These are phyloP conservation scores for Ogataea naganishii DNA, from an alignment of 805 yeast species.

Conservation along the genomic window DNA sequence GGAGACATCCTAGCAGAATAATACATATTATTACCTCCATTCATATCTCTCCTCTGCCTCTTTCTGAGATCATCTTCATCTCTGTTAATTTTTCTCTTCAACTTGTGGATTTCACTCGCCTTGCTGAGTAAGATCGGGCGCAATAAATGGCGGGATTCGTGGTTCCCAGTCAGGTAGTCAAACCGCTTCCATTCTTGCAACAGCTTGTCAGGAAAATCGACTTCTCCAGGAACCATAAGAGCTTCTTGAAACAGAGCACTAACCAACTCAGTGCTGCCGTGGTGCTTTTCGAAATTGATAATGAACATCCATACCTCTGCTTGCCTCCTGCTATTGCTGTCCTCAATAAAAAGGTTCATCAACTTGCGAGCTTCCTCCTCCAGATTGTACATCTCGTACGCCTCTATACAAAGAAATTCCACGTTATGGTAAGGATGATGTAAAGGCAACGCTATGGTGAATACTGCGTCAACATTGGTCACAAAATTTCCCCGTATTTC, in stretches of 20 bases:
- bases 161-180: slow-evolving; percentile 26
- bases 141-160: slow-evolving; percentile 13
- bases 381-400: no score
- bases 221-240: slow-evolving; percentile 10
- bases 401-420: no score
- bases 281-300: slow-evolving; percentile 28
- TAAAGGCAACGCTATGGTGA: no score
- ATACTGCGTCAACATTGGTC: no score
- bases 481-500: no score
- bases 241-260: slow-evolving; percentile 25
- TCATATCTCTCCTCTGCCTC: no score
- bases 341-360: no score
- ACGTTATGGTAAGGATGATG: no score
- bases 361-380: slow-evolving; percentile 14
- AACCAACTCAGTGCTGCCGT: slow-evolving; percentile 18
- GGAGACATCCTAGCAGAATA: no score
- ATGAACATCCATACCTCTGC: slow-evolving; percentile 41
- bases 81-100: no score
- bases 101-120: slow-evolving; percentile 7
- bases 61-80: no score
- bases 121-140: slow-evolving; percentile 16
- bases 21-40: no score
- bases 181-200: slow-evolving; percentile 34
- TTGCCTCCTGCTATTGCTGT: slow-evolving; percentile 21
- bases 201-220: slow-evolving; percentile 46